These are phyloP conservation scores for Magnaporthales sp. DNA, from an alignment of 2,329 filamentous ascomycete genomes.

Conservation along the genomic window DNA sequence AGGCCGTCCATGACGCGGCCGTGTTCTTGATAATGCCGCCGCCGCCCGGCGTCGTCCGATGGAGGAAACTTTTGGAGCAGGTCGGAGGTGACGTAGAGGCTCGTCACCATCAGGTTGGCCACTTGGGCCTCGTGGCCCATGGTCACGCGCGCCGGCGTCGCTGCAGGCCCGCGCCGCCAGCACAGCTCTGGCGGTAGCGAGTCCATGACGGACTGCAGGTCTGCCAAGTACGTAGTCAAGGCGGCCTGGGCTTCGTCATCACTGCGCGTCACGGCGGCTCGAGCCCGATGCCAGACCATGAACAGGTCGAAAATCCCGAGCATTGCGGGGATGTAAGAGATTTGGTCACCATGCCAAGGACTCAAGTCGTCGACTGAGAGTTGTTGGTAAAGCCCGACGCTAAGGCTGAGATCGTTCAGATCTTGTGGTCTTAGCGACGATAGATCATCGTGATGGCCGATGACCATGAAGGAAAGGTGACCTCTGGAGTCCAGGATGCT, in stretches of 20 bases:
- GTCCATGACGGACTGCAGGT: constrained; percentile 21
- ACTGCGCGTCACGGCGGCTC: constrained; percentile 9
- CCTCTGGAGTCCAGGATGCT: neutral
- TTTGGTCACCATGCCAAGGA: constrained; percentile 23
- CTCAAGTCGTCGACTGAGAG: constrained; percentile 6
- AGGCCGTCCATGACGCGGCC: constrained; percentile 7
- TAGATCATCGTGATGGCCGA: neutral
- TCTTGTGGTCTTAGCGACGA: neutral
- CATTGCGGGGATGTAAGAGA: constrained; percentile 23
- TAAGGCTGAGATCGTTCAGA: neutral
- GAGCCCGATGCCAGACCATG: constrained; percentile 22
- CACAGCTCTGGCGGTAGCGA: constrained; percentile 22
- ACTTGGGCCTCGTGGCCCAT: constrained; percentile 27
- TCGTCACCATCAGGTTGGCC: constrained; percentile 27
- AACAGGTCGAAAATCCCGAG: constrained; percentile 24
- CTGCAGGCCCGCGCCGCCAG: constrained; percentile 27
- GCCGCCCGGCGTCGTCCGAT: constrained; percentile 8
- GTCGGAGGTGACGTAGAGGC: constrained; percentile 26
- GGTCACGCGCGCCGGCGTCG: constrained; percentile 18
- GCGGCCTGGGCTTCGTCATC: constrained; percentile 7
- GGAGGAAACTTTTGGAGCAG: constrained; percentile 22
- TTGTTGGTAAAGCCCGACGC: neutral
- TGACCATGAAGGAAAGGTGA: constrained; percentile 11
- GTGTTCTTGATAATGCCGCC: constrained; percentile 23
- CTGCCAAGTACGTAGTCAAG: constrained; percentile 9